These are phyloP conservation scores for Diaporthe aspalathi DNA, from an alignment of 2,329 filamentous ascomycete species.

Conservation along the genomic window DNA sequence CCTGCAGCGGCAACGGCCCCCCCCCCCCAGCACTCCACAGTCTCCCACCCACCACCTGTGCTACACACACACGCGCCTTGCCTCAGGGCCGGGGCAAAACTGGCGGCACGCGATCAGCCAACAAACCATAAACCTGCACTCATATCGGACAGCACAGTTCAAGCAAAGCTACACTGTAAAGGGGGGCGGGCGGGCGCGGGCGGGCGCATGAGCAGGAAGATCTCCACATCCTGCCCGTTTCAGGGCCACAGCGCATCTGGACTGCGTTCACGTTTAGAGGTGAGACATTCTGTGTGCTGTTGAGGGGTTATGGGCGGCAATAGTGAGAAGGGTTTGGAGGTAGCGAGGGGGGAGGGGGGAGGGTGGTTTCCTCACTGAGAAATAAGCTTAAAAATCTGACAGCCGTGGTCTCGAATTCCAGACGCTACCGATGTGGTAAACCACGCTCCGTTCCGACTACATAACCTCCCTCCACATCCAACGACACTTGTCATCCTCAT, in stretches of 20 bases:
- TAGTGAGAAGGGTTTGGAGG: no score
- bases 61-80: no score
- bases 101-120: background rate
- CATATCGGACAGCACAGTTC: background rate
- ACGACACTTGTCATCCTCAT: no score
- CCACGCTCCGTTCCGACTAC: background rate
- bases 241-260: background rate
- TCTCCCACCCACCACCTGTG: background rate
- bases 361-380: background rate
- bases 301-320: background rate
- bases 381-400: slow-evolving; percentile 29
- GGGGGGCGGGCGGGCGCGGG: no score
- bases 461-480: background rate
- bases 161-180: background rate
- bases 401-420: background rate
- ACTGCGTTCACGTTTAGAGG: no score
- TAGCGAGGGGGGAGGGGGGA: no score
- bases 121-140: background rate
- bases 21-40: background rate
- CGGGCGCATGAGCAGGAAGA: background rate
- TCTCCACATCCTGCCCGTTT: background rate
- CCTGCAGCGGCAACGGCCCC: background rate
- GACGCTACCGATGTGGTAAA: background rate
- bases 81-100: background rate
- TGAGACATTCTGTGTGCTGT: background rate